phyloP scores from a whole-genome alignment of 768 basidiomycete genomes.

The Kwoniella mangroviensis region DNA sequence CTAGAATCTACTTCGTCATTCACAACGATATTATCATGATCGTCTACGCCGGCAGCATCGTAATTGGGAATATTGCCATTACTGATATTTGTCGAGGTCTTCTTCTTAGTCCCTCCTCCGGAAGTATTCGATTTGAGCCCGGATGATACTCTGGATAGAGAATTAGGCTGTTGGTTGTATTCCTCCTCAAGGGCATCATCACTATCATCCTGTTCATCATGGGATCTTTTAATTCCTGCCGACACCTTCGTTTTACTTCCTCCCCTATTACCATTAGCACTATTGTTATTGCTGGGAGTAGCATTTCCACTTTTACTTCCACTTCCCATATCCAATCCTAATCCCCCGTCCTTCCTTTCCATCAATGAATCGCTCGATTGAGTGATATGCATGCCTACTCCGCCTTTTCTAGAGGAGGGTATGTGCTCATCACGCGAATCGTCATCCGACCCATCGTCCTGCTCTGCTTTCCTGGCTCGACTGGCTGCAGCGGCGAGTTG shows the following conservation, averaged over 20 bases:
- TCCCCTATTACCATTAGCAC: constrained; percentile 12
- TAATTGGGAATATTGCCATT: constrained; percentile 10
- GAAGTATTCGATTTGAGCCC: background rate
- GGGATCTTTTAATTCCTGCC: constrained; percentile 33
- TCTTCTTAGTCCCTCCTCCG: background rate
- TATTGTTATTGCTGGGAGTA: constrained; percentile 19
- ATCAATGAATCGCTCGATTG: constrained; percentile 34
- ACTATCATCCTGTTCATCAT: constrained; percentile 41
- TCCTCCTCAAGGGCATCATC: constrained; percentile 22
- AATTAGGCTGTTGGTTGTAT: background rate
- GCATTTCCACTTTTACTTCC: constrained; percentile 16
- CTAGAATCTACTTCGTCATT: constrained; percentile 47
- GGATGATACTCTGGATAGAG: background rate
- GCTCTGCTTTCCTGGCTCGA: constrained; percentile 33
- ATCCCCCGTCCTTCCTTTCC: constrained; percentile 26
- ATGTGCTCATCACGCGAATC: constrained; percentile 16
- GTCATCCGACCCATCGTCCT: constrained; percentile 44
- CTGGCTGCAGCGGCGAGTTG: constrained; percentile 50
- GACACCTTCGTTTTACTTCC: constrained; percentile 13
- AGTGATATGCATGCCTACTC: constrained; percentile 26
- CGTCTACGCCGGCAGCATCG: constrained; percentile 1
- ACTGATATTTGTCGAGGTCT: constrained; percentile 1
- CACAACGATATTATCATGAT: constrained; percentile 20
- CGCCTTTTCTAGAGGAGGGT: background rate
- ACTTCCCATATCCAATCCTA: constrained; percentile 31